Evolutionary conservation across 768 basidiomycete species (phyloP), one percentile per base, ranked within the genome.

Genomic region (Lyophyllum atratum): DNA sequence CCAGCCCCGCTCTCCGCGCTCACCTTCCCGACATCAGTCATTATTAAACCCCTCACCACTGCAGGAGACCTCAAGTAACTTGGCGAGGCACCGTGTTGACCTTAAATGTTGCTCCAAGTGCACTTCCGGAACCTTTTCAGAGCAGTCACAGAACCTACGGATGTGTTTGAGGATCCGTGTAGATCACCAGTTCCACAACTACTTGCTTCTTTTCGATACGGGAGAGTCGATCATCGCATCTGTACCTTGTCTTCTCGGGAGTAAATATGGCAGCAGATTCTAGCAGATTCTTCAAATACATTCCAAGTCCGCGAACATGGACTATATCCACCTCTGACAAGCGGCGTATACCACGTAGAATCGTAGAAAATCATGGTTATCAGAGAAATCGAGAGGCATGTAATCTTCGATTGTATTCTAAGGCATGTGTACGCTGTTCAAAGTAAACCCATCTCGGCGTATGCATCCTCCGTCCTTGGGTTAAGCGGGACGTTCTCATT

Each of bases 271-370:
- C 12, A 15, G 34, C 14, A 25, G 34, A 37, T 57, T 44, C 59
- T 51, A 60, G 53, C 28, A 44, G 34, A 37, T 57, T 44, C 59
- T 51, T 56, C 46, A 50, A 43, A n/a, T 40, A 49, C 40, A 53
- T 63, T 65, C 15, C 22, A 54, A 57, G 51, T 57, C 64, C 64
- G 64, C 64, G 64, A 65, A 54, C 19, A 24, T 37, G 12, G 19
- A 17, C 28, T 21, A 17, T 33, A 21, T 40, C 25, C 59, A 33
- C 43, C 39, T 28, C 22, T 46, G 19, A 37, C 25, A 39, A 33
- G 4, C 49, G 29, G 49, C 29, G 29, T 43, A 15, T 28, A 29
- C 24, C 47, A 46, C 43, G 44, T 52, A 48, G 25, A 44, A 52
- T 54, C 26, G 25, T 57, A 24, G 56, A 48, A 21, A 44, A 52